Conservation (phyloP, 108 stramenopile genomes). For the Fragilaria crotonensis region DNA sequence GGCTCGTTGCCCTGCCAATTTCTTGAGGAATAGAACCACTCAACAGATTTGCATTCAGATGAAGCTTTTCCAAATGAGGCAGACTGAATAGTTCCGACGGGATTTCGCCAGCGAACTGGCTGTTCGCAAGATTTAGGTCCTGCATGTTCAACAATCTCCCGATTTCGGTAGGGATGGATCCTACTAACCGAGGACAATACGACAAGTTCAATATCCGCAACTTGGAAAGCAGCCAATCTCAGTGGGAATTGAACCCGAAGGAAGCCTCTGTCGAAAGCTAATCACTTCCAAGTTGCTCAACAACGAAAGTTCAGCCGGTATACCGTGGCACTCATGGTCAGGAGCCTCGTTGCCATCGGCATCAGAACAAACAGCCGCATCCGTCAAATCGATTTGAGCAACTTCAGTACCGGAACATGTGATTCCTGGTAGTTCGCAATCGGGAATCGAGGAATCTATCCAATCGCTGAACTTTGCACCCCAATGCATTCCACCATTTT, state of each 20-base stretch:
- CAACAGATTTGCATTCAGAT: slow-evolving; percentile 22
- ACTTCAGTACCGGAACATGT: slow-evolving; percentile 27
- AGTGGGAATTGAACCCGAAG: slow-evolving; percentile 36
- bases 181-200: slow-evolving; percentile 23
- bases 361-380: slow-evolving; percentile 29
- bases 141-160: slow-evolving; percentile 34
- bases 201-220: slow-evolving; percentile 35
- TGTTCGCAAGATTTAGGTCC: slow-evolving; percentile 32
- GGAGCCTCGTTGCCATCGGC: slow-evolving; percentile 17
- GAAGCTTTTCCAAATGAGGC: slow-evolving; percentile 22
- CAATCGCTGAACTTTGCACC: slow-evolving; percentile 36
- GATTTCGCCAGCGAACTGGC: slow-evolving; percentile 41
- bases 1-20: slow-evolving; percentile 35
- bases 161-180: slow-evolving; percentile 49
- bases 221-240: slow-evolving; percentile 40
- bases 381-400: slow-evolving; percentile 33
- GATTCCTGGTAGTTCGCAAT: slow-evolving; percentile 47
- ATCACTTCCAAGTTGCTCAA: slow-evolving; percentile 24
- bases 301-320: slow-evolving; percentile 31
- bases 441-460: slow-evolving; percentile 23
- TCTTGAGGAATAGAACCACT: slow-evolving; percentile 40
- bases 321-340: slow-evolving; percentile 24
- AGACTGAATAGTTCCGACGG: slow-evolving; percentile 39
- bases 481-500: slow-evolving; percentile 44
- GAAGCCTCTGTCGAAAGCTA: slow-evolving; percentile 19